phyloP scores from a whole-genome alignment of 2,329 filamentous ascomycete genomes.

The Apiospora phragmitis region DNA sequence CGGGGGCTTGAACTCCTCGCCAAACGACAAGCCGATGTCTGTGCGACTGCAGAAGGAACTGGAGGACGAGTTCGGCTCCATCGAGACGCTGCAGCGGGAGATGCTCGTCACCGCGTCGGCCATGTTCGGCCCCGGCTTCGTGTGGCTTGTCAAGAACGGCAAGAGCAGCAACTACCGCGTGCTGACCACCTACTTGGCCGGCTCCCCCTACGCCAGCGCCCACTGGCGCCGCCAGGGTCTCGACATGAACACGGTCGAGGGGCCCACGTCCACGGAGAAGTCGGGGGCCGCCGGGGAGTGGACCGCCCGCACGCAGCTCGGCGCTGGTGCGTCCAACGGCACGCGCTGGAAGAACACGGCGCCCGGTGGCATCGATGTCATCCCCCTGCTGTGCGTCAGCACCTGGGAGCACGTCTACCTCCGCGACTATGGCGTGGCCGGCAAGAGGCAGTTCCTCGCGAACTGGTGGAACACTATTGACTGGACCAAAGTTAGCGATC shows the following conservation, averaged over 20 bases:
- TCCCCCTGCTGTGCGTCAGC: conserved; percentile 85
- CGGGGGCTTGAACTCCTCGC: conserved; percentile 45
- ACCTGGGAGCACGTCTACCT: conserved; percentile 97
- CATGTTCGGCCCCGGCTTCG: conserved; percentile 97
- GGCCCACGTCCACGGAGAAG: conserved; percentile 30
- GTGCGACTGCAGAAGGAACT: conserved; percentile 57
- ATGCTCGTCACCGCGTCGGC: conserved; percentile 77
- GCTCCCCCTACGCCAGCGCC: conserved; percentile 81
- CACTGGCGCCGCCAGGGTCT: conserved; percentile 72
- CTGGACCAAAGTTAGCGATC: conserved; percentile 70
- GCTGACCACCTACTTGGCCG: conserved; percentile 87
- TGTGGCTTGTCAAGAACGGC: conserved; percentile 79
- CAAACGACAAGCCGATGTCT: conserved; percentile 16
- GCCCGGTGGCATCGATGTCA: conserved; percentile 67
- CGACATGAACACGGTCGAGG: conserved; percentile 68
- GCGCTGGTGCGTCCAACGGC: conserved; percentile 25
- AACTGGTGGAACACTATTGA: conserved; percentile 88
- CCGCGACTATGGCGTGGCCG: conserved; percentile 72
- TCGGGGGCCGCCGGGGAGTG: conserved; percentile 34
- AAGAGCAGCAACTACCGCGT: conserved; percentile 58
- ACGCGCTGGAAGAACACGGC: conserved; percentile 38
- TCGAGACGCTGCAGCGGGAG: conserved; percentile 79
- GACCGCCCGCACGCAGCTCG: conserved; percentile 38
- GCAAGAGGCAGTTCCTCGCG: conserved; percentile 75
- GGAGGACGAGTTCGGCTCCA: conserved; percentile 72